phyloP scores from a whole-genome alignment of 108 stramenopile species.

The Parietichytrium sp. region DNA sequence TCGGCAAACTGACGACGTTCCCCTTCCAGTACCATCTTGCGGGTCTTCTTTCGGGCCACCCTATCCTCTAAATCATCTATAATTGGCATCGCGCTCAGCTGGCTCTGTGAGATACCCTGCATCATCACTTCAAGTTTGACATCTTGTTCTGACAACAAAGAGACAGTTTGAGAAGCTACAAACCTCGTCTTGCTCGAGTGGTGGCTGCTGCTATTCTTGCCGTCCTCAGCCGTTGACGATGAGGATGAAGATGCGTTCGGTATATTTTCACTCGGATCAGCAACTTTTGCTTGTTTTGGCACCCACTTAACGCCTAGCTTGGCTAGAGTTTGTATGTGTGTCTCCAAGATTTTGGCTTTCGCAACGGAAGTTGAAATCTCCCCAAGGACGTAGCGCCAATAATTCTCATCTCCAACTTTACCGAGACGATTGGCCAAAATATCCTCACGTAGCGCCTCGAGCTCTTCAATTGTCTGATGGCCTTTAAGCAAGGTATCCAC shows the following conservation, averaged over 20 bases:
- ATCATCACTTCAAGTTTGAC: too few species aligned
- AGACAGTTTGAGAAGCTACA: too few species aligned
- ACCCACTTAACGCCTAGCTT: background rate
- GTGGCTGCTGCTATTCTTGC: background rate
- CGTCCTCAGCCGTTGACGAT: background rate
- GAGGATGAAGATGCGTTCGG: too few species aligned
- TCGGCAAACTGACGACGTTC: slow-evolving; percentile 61
- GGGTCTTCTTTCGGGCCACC: slow-evolving; percentile 84
- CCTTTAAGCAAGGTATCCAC: slow-evolving; percentile 70
- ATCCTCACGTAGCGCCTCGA: slow-evolving; percentile 76
- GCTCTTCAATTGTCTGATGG: slow-evolving; percentile 77
- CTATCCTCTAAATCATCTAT: background rate
- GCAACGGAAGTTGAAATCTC: background rate
- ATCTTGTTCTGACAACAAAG: too few species aligned
- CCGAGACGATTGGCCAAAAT: slow-evolving; percentile 67
- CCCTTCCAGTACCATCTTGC: slow-evolving; percentile 72
- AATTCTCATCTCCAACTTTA: slow-evolving; percentile 45
- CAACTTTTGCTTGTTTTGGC: too few species aligned
- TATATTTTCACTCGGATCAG: too few species aligned
- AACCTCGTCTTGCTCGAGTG: too few species aligned
- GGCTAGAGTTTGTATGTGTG: background rate
- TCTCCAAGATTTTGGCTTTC: background rate
- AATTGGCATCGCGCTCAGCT: background rate
- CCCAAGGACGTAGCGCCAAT: background rate
- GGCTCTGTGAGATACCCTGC: too few species aligned